Evolutionary conservation across 177 flowering plant genomes (phyloP), one percentile per base, ranked within the genome.

Genomic region (Vitis hybrid): DNA sequence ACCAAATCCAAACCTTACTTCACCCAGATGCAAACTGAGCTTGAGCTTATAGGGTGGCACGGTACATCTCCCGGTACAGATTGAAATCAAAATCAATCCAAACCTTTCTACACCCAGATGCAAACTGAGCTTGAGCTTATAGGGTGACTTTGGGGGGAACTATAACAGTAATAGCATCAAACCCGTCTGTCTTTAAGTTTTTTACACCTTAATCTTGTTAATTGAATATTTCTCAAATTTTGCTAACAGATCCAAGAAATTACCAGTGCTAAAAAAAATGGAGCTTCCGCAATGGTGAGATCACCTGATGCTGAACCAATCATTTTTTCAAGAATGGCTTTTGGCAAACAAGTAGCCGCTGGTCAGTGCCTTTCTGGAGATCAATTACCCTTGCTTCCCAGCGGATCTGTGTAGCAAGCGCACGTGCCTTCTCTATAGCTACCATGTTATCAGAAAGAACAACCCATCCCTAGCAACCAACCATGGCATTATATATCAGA

Each of bases 371-470:
- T 67, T 90, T 88, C 71, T 90, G 91, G 66, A 86, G 88, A 77
- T 91, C 94, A 72, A 94, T 89, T 56, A 92, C 90, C 72, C 99
- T 85, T 78, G 97, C 97, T 80, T 94, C 99, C 99, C 99, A 94
- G 1, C 94, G 87, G 13, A 93, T 68, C 69, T 88, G 97, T 67
- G 89, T 74, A 27, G 87, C 93, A 66, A 87, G 79, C 13, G 68
- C 49, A 8, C 99, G 88, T 60, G 93, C 97, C 82, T 80, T 79
- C 81, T 92, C 97, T 70, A 94, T 87, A 9, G 78, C 83, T 74
- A 85, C 89, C 62, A 84, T 65, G 60, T 87, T 88, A 81, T 94
- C 99, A 67, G 81, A 73, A 64, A 94, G 71, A 57, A 94, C 77
- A 69, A 91, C 87, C 99, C 99, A 94, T 58, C 99, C 99, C 99